phyloP scores from a whole-genome alignment of 2,329 filamentous ascomycete species.

The Coleophoma crateriformis region DNA sequence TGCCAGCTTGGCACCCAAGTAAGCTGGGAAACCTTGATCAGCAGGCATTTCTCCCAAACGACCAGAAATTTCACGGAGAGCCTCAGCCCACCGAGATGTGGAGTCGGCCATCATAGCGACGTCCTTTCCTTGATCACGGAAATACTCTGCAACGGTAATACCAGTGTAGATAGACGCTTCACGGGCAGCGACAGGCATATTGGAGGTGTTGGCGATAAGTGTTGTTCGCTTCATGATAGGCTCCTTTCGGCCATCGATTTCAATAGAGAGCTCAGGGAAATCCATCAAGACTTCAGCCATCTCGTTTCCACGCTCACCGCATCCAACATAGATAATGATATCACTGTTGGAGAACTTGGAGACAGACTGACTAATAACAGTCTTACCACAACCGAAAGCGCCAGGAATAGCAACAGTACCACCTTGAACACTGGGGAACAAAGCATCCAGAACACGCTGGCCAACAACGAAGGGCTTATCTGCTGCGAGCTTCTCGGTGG shows the following conservation, averaged over 20 bases:
- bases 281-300: slow-evolving; percentile 99
- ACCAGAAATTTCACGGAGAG: slow-evolving; percentile 96
- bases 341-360: slow-evolving; percentile 99
- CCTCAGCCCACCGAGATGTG: slow-evolving; percentile 96
- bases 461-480: slow-evolving; percentile 92
- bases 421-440: slow-evolving; percentile 95
- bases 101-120: slow-evolving; percentile 99
- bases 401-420: slow-evolving; percentile 97
- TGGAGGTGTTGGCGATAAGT: slow-evolving; percentile 97
- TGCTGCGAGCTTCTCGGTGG: slow-evolving; percentile 86
- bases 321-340: slow-evolving; percentile 96
- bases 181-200: slow-evolving; percentile 98
- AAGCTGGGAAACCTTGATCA: slow-evolving; percentile 98
- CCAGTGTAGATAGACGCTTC: slow-evolving; percentile 98
- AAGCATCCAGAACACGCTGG: slow-evolving; percentile 90
- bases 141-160: slow-evolving; percentile 89
- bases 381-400: slow-evolving; percentile 98
- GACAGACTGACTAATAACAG: slow-evolving; percentile 95
- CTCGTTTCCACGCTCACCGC: slow-evolving; percentile 90
- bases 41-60: slow-evolving; percentile 99
- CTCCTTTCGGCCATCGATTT: slow-evolving; percentile 89
- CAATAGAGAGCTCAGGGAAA: slow-evolving; percentile 95
- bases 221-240: slow-evolving; percentile 99
- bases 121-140: slow-evolving; percentile 92
- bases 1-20: slow-evolving; percentile 91